These are phyloP conservation scores for Candida gigantensis DNA, from an alignment of 1,139 yeast species.

Conservation along the genomic window DNA sequence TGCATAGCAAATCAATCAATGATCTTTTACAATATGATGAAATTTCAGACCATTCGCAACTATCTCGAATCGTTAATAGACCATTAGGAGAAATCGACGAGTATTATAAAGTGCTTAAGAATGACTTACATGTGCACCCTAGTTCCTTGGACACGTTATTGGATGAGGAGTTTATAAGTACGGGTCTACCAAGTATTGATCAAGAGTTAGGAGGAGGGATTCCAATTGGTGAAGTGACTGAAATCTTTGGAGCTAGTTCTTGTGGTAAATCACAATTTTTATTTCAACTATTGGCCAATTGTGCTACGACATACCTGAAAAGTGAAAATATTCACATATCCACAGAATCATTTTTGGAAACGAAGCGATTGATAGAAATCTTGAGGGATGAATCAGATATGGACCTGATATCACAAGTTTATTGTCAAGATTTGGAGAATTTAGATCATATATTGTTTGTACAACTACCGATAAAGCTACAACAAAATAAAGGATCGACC, in stretches of 20 bases:
- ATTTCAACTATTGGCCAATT: slow-evolving; percentile 52
- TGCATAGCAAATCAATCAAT: slow-evolving; percentile 25
- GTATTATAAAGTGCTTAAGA: slow-evolving; percentile 24
- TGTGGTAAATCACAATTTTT: slow-evolving; percentile 82
- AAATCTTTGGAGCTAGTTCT: slow-evolving; percentile 81
- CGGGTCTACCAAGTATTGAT: slow-evolving; percentile 66
- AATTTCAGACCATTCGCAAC: slow-evolving; percentile 16
- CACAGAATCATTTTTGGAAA: slow-evolving; percentile 74
- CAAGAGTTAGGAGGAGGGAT: slow-evolving; percentile 66
- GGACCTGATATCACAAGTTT: slow-evolving; percentile 58
- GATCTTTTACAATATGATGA: slow-evolving; percentile 23
- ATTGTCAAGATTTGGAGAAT: slow-evolving; percentile 67
- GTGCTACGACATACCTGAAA: slow-evolving; percentile 29
- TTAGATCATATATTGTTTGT: slow-evolving; percentile 74
- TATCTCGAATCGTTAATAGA: slow-evolving; percentile 48
- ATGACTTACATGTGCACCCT: slow-evolving; percentile 8
- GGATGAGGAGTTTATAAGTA: slow-evolving; percentile 36
- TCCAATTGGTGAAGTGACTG: slow-evolving; percentile 66
- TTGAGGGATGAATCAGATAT: slow-evolving; percentile 21
- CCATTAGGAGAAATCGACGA: slow-evolving; percentile 48
- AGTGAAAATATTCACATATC: slow-evolving; percentile 55
- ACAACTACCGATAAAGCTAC: slow-evolving; percentile 63
- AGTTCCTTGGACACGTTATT: slow-evolving; percentile 13
- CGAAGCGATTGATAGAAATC: slow-evolving; percentile 51
- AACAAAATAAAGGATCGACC: slow-evolving; percentile 37